phyloP scores from a whole-genome alignment of 371 early-diverging fungal species.

The Batrachochytrium dendrobatidis region DNA sequence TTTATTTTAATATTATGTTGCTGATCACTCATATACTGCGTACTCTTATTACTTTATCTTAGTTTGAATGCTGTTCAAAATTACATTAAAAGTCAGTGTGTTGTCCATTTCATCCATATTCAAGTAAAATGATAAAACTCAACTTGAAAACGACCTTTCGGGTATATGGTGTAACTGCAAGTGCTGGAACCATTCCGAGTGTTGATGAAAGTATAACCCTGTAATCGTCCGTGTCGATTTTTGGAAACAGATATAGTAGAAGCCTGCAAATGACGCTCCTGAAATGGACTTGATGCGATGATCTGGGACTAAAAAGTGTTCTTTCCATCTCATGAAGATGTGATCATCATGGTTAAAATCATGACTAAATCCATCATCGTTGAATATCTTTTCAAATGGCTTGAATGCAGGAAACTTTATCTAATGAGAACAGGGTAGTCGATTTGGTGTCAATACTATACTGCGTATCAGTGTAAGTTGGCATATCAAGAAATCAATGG shows the following conservation, averaged over 20 bases:
- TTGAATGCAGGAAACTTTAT: conserved; percentile 30
- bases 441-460: too few relatives aligned
- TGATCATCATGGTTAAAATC: conserved; percentile 63
- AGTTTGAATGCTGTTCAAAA: too few relatives aligned
- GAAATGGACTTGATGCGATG: conserved; percentile 74
- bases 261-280: conserved; percentile 89
- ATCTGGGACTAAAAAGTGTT: conserved; percentile 91
- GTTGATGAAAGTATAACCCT: conserved; percentile 83
- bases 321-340: conserved; percentile 96
- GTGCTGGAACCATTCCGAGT: conserved; percentile 79
- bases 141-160: conserved; percentile 19
- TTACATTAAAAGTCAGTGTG: neutral
- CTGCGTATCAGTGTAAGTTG: neutral
- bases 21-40: too few relatives aligned
- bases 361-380: conserved; percentile 58
- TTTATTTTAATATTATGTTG: too few relatives aligned
- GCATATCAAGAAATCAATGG: neutral
- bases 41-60: too few relatives aligned
- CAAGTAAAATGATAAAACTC: neutral
- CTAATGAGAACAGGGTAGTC: conserved; percentile 7
- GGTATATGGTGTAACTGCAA: conserved; percentile 60
- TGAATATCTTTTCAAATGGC: conserved; percentile 48
- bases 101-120: neutral
- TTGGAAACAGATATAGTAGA: conserved; percentile 89
- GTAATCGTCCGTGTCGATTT: conserved; percentile 65